Evolutionary conservation across 345 rosid species (phyloP).

Genomic region (Eucalyptus albens): DNA sequence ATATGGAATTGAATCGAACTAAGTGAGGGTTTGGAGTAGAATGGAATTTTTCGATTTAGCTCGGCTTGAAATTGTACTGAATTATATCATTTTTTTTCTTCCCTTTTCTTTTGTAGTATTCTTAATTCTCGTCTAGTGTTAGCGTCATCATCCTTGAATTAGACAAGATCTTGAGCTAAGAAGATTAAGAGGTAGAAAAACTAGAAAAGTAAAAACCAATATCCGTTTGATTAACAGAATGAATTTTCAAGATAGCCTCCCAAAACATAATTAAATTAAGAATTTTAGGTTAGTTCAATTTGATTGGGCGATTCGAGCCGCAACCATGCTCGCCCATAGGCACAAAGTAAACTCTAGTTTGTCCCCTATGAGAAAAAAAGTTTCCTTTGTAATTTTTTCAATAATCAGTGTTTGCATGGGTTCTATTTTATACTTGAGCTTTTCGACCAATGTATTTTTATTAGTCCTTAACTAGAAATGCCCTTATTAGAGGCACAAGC

Average conservation of each 20-base stretch:
- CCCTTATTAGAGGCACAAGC: not conserved
- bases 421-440: not conserved
- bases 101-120: not conserved
- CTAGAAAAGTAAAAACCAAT: not conserved
- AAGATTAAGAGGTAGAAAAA: not conserved
- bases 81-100: not conserved
- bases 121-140: not conserved
- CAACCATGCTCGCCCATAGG: not conserved
- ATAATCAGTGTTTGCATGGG: not conserved
- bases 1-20: not conserved
- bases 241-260: not conserved
- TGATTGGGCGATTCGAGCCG: not conserved
- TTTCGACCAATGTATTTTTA: not conserved
- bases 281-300: not conserved
- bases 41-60: not conserved
- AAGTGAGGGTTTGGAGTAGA: not conserved
- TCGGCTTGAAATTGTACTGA: not conserved
- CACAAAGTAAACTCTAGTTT: not conserved
- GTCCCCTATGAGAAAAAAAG: not conserved
- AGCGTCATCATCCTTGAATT: fast-evolving
- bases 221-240: not conserved
- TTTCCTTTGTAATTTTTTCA: not conserved
- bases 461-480: not conserved
- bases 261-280: not conserved
- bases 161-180: not conserved